Percentiles rank a stretch among this genome's conserved stretches.
phyloP scores from a whole-genome alignment of 2,329 filamentous ascomycete genomes.

The Herpotrichia juniperi region DNA sequence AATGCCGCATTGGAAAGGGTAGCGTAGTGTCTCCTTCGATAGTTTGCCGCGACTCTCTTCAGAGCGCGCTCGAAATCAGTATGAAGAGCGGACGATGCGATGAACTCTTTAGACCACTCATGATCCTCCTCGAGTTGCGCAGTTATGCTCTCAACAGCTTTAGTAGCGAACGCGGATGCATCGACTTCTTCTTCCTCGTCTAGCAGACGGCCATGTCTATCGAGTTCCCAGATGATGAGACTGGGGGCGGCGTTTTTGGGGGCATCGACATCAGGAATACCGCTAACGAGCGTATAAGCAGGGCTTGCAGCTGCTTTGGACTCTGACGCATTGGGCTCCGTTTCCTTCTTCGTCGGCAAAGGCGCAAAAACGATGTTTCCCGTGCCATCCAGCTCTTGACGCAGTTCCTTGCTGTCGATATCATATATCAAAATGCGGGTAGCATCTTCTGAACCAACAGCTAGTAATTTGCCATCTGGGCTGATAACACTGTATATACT shows the following conservation, averaged over 20 bases:
- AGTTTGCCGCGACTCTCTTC: conserved; percentile 19
- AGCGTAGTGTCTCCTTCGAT: conserved; percentile 29
- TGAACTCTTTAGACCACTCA: conserved; percentile 34
- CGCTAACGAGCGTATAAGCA: conserved; percentile 29
- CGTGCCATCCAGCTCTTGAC: conserved; percentile 29
- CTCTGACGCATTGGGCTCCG: background rate
- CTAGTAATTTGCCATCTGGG: conserved; percentile 28
- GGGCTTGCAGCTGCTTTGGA: conserved; percentile 5
- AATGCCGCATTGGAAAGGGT: conserved; percentile 21
- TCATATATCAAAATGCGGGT: conserved; percentile 28
- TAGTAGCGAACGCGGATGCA: conserved; percentile 22
- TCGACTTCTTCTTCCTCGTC: conserved; percentile 36
- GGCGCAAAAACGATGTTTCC: conserved; percentile 25
- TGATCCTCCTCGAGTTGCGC: conserved; percentile 28
- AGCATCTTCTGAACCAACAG: conserved; percentile 19
- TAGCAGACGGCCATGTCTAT: conserved; percentile 29
- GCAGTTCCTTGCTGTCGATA: conserved; percentile 24
- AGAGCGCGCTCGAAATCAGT: conserved; percentile 27
- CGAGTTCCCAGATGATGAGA: conserved; percentile 35
- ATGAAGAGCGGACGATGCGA: conserved; percentile 24
- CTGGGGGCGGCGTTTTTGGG: background rate
- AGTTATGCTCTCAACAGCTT: conserved; percentile 33
- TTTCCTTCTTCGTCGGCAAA: background rate
- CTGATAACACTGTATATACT: conserved; percentile 23
- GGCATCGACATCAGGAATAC: conserved; percentile 1